These are phyloP conservation scores for Cyclospora cayetanensis DNA, from an alignment of 169 alveolate species.

Conservation along the genomic window DNA sequence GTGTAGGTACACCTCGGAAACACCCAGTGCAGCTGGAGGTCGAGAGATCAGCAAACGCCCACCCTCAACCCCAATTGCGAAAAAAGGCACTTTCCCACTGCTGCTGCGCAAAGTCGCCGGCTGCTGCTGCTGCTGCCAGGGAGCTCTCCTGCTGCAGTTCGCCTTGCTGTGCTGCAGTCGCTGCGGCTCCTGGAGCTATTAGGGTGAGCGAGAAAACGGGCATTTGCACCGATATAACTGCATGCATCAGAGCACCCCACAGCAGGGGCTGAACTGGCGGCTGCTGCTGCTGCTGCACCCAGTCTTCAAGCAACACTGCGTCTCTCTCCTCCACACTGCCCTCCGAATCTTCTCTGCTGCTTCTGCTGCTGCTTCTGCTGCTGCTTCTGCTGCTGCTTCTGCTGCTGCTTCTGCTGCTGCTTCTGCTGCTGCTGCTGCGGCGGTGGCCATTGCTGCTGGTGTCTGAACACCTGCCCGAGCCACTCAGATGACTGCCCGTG, in stretches of 20 bases:
- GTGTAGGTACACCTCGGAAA: conserved; percentile 36
- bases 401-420: not conserved
- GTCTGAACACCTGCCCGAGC: not conserved
- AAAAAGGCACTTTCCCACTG: conserved; percentile 11
- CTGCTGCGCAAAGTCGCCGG: too few species aligned
- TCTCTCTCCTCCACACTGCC: not conserved
- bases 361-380: conserved; percentile 38
- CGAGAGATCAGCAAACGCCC: conserved; percentile 9
- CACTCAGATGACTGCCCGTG: not conserved
- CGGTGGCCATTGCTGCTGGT: not conserved
- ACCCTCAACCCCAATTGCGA: conserved; percentile 11
- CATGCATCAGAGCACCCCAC: conserved; percentile 5
- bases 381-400: not conserved
- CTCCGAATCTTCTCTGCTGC: not conserved
- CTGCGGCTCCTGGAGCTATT: not conserved
- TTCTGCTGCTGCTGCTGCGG: not conserved
- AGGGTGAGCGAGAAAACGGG: not conserved
- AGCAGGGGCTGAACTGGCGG: conserved; percentile 47
- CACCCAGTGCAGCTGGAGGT: conserved; percentile 33
- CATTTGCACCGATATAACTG: not conserved
- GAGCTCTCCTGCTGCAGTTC: not conserved
- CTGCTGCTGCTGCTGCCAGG: not conserved
- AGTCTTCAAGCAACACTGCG: conserved; percentile 4
- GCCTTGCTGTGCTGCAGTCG: conserved; percentile 32
- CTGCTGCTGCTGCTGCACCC: conserved; percentile 48